phyloP scores from a whole-genome alignment of 1,284 basidiomycete species.

The Marasmius sp. region DNA sequence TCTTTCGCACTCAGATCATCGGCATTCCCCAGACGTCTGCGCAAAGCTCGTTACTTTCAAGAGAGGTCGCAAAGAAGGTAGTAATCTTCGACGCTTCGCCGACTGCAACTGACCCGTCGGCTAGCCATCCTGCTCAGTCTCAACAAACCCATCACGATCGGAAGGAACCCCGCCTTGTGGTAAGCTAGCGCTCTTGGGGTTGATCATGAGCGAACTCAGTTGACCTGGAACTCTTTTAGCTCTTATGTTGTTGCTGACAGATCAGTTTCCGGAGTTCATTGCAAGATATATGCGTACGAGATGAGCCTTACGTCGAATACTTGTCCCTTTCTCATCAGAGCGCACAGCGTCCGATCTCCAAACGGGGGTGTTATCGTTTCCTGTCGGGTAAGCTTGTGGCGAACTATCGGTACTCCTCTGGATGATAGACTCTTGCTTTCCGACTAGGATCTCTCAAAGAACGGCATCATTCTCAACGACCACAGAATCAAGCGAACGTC shows the following conservation, averaged over 20 bases:
- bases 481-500: conserved; percentile 62
- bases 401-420: not conserved
- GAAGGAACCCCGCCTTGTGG: conserved; percentile 60
- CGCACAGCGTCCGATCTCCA: conserved; percentile 60
- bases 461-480: conserved; percentile 73
- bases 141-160: conserved; percentile 63
- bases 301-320: not conserved
- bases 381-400: conserved; percentile 53
- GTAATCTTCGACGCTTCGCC: not conserved
- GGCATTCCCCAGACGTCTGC: conserved; percentile 47
- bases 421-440: not conserved
- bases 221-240: conserved; percentile 23
- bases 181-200: conserved; percentile 19
- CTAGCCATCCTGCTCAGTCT: conserved; percentile 58
- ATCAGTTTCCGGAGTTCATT: conserved; percentile 49
- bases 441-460: conserved; percentile 71
- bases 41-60: conserved; percentile 62
- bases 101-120: not conserved
- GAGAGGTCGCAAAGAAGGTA: conserved; percentile 63
- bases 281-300: conserved; percentile 74
- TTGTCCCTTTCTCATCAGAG: not conserved
- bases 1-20: not conserved
- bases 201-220: not conserved
- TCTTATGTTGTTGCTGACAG: conserved; percentile 39
- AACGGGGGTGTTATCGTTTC: conserved; percentile 73